Evolutionary conservation across 2,329 filamentous ascomycete genomes (phyloP).

Genomic region (Diplodia scrobiculata): DNA sequence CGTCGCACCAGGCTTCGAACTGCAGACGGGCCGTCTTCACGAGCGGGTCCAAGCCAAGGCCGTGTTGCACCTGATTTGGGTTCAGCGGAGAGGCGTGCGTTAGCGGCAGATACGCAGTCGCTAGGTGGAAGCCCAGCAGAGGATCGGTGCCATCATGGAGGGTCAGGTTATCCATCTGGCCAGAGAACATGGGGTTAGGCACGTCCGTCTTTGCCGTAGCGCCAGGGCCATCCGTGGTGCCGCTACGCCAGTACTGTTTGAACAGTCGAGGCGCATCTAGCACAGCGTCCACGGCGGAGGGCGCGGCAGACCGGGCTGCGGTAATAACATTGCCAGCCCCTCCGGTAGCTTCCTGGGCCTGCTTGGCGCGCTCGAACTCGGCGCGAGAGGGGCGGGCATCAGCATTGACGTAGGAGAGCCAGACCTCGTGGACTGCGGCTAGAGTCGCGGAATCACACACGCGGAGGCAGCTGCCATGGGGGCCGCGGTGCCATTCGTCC

Average conservation of each 20-base stretch:
- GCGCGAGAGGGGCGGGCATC: constrained; percentile 4
- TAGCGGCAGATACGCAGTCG: constrained; percentile 34
- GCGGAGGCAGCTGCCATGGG: constrained; percentile 51
- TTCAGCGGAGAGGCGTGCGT: constrained; percentile 27
- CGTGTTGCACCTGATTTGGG: not conserved
- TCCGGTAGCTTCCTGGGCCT: not conserved
- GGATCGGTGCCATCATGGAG: constrained; percentile 58
- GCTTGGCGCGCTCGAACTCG: not conserved
- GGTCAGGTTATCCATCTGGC: constrained; percentile 38
- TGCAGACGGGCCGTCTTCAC: constrained; percentile 48
- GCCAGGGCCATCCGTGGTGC: constrained; percentile 32
- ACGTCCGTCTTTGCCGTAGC: constrained; percentile 28
- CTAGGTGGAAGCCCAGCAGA: constrained; percentile 60
- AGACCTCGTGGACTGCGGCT: constrained; percentile 46
- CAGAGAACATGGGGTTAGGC: constrained; percentile 52
- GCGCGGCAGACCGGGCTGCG: constrained; percentile 33
- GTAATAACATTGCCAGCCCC: not conserved
- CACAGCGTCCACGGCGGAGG: constrained; percentile 34
- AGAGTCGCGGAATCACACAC: constrained; percentile 57
- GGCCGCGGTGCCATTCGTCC: constrained; percentile 50
- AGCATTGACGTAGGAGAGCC: constrained; percentile 43
- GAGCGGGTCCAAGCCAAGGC: not conserved
- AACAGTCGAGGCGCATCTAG: constrained; percentile 31
- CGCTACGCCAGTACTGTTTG: constrained; percentile 38
- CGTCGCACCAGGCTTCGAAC: constrained; percentile 52